Conservation (phyloP, 2,329 filamentous ascomycete species). For the Keithomyces neogunnii region DNA sequence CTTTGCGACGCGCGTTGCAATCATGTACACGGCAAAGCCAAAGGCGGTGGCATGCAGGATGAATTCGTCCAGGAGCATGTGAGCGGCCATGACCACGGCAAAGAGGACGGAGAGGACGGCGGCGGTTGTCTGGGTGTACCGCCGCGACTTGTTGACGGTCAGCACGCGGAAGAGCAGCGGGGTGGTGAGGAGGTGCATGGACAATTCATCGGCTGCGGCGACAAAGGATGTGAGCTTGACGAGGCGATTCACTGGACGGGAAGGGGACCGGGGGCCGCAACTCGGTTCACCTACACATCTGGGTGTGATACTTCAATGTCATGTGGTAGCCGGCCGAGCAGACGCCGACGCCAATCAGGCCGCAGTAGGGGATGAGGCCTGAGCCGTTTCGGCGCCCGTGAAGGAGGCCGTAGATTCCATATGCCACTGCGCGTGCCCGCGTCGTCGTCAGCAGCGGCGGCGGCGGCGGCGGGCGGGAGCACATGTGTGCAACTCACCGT, state of each 20-base stretch:
- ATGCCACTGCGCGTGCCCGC: conserved; percentile 19
- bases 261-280: not conserved
- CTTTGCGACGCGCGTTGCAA: conserved; percentile 19
- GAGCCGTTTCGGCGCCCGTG: conserved; percentile 13
- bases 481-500: conserved; percentile 13
- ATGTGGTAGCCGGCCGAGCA: conserved; percentile 25
- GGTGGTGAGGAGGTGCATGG: conserved; percentile 33
- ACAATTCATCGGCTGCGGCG: conserved; percentile 26
- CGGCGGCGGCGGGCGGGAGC: not conserved
- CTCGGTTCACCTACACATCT: conserved; percentile 20
- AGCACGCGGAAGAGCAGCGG: conserved; percentile 32
- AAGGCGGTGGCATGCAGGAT: conserved; percentile 28
- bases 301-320: conserved; percentile 26
- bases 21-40: conserved; percentile 24
- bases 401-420: conserved; percentile 28
- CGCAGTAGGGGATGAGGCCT: conserved; percentile 26
- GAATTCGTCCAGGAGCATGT: conserved; percentile 35
- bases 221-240: not conserved
- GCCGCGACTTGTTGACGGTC: conserved; percentile 20
- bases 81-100: conserved; percentile 28
- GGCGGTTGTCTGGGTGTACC: conserved; percentile 14
- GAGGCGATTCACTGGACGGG: not conserved
- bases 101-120: conserved; percentile 15
- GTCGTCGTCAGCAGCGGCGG: conserved; percentile 6
- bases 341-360: conserved; percentile 26